These are phyloP conservation scores for Fusarium sublunatum DNA, from an alignment of 2,329 filamentous ascomycete genomes.

Conservation along the genomic window DNA sequence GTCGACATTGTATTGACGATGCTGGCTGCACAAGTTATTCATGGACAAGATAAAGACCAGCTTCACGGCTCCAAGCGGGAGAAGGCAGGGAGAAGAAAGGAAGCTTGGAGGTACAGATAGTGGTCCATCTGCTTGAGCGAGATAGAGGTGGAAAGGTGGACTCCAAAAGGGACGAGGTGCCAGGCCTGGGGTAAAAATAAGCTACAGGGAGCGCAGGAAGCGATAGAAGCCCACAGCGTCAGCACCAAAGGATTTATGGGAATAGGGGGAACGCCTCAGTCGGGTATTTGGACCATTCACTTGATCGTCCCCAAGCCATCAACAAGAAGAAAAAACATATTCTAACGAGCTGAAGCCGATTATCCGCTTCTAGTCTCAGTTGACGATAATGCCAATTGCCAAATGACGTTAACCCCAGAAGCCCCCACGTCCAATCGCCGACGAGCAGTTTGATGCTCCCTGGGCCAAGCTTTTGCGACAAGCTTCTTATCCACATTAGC, in stretches of 20 bases:
- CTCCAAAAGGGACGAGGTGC: constrained; percentile 11
- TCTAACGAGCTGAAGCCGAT: constrained; percentile 23
- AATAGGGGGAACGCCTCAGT: constrained; percentile 12
- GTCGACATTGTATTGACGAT: constrained; percentile 12
- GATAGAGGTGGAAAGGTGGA: not conserved
- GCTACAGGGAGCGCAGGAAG: constrained; percentile 13
- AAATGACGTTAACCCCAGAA: constrained; percentile 14
- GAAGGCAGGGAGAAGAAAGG: not conserved
- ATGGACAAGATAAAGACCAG: not conserved
- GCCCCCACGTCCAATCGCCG: constrained; percentile 30
- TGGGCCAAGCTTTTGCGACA: constrained; percentile 33
- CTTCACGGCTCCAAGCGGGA: not conserved
- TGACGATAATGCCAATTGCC: not conserved
- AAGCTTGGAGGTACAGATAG: not conserved
- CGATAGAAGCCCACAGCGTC: constrained; percentile 27
- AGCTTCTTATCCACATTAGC: constrained; percentile 39
- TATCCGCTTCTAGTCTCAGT: constrained; percentile 22
- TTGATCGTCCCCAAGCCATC: constrained; percentile 9
- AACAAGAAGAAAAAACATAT: not conserved
- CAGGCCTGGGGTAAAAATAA: constrained; percentile 14
- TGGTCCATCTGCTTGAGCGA: constrained; percentile 13
- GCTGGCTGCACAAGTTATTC: not conserved
- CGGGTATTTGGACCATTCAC: constrained; percentile 5
- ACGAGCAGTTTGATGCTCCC: constrained; percentile 29
- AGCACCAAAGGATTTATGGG: constrained; percentile 33